These are phyloP conservation scores for Hydnum rufescens DNA, from an alignment of 768 basidiomycete species.

Conservation along the genomic window DNA sequence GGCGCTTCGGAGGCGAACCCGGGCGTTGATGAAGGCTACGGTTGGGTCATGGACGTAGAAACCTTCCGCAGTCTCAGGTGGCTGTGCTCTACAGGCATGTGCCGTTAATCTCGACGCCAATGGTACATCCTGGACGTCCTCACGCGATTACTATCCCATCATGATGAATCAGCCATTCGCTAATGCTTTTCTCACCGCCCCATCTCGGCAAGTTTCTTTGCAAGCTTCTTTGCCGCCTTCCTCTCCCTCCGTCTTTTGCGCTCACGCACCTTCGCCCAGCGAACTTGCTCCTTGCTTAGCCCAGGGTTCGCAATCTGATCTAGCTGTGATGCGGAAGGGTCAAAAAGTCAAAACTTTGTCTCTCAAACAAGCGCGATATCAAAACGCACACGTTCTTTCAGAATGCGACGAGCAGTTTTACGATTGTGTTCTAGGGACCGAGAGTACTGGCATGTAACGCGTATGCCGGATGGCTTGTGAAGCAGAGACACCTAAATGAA, in stretches of 20 bases:
- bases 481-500: conserved; percentile 43
- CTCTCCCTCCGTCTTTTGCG: conserved; percentile 54
- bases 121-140: no score
- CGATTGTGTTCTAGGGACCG: conserved; percentile 67
- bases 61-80: no score
- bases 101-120: no score
- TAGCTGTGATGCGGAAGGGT: conserved; percentile 25
- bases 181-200: no score
- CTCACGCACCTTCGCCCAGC: conserved; percentile 53
- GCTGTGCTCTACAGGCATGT: no score
- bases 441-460: conserved; percentile 76
- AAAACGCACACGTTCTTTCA: conserved; percentile 45
- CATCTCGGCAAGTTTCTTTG: no score
- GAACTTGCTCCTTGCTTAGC: conserved; percentile 46
- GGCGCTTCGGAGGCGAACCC: no score
- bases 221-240: conserved; percentile 57
- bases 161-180: no score
- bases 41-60: no score
- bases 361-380: neutral
- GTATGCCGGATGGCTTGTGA: conserved; percentile 74
- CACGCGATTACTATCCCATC: no score
- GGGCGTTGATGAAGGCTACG: no score
- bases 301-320: conserved; percentile 59
- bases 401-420: conserved; percentile 46
- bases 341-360: no score